Evolutionary conservation across 352 stramenopile genomes (phyloP).

Genomic region (Phytophthora megakarya): DNA sequence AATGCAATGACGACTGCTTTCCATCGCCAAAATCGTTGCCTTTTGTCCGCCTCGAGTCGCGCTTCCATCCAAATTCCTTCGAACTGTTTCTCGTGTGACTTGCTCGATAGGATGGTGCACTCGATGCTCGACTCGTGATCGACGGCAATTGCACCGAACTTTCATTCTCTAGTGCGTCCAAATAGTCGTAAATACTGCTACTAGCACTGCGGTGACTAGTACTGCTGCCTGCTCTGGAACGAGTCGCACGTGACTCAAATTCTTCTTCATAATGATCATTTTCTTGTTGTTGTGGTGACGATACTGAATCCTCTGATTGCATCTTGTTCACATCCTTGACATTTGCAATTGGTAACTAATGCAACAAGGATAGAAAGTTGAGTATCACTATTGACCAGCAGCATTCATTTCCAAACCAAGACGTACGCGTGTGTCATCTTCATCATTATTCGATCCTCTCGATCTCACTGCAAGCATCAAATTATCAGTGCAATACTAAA

Average conservation of each 20-base stretch:
- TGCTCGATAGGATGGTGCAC: conserved; percentile 13
- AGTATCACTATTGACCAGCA: conserved; percentile 15
- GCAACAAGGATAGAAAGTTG: not conserved
- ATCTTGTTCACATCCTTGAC: conserved; percentile 35
- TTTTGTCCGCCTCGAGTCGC: conserved; percentile 16
- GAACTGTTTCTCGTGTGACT: conserved; percentile 7
- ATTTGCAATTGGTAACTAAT: conserved; percentile 21
- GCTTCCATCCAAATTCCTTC: conserved; percentile 47
- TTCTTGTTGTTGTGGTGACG: conserved; percentile 43
- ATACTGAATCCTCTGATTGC: conserved; percentile 55
- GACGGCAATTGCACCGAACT: conserved; percentile 56
- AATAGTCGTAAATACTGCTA: conserved; percentile 79
- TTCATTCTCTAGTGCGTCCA: conserved; percentile 76
- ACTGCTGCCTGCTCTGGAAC: conserved; percentile 29
- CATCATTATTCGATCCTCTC: conserved; percentile 19
- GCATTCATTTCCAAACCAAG: not conserved
- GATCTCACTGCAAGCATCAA: conserved; percentile 14
- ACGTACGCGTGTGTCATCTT: conserved; percentile 23
- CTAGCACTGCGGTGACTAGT: conserved; percentile 21
- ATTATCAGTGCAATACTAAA: conserved; percentile 1
- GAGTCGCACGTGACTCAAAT: conserved; percentile 29
- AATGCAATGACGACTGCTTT: conserved; percentile 27
- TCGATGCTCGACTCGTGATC: conserved; percentile 28
- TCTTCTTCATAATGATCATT: conserved; percentile 30
- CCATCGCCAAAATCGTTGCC: conserved; percentile 4